phyloP scores from a whole-genome alignment of 176 grass and related monocot genomes.

The Zea luxurians region DNA sequence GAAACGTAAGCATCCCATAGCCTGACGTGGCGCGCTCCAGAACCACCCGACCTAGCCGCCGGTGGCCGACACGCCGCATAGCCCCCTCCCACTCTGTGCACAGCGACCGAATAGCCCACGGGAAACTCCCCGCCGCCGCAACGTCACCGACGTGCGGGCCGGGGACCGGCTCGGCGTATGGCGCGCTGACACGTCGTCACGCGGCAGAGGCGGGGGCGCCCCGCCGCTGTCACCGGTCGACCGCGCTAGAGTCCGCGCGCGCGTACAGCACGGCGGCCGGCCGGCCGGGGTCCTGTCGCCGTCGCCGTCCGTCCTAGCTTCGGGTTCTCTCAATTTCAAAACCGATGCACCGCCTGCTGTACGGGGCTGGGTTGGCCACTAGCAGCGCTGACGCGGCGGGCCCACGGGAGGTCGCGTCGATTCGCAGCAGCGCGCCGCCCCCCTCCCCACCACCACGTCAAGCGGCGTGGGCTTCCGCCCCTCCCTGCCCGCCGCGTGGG shows the following conservation, averaged over 20 bases:
- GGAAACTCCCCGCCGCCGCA: background rate
- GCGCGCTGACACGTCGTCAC: background rate
- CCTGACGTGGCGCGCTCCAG: slow-evolving; percentile 21
- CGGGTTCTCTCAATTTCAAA: too few species aligned
- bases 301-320: too few species aligned
- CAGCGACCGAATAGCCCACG: too few species aligned
- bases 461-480: background rate
- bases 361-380: too few species aligned
- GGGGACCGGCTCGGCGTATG: too few species aligned
- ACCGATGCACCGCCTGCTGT: too few species aligned
- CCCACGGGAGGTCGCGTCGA: background rate
- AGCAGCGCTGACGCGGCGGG: background rate
- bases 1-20: background rate
- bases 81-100: background rate
- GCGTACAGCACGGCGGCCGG: slow-evolving; percentile 15
- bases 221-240: background rate
- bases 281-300: background rate
- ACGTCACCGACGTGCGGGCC: background rate
- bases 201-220: background rate
- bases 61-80: slow-evolving; percentile 42
- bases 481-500: background rate
- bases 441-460: background rate
- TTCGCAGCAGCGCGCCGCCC: background rate
- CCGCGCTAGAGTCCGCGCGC: background rate
- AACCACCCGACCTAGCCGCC: slow-evolving; percentile 1